Percentiles rank a stretch among this genome's conserved stretches.
Conservation (phyloP, 768 basidiomycete genomes). For the Cyclocybe aegerita region DNA sequence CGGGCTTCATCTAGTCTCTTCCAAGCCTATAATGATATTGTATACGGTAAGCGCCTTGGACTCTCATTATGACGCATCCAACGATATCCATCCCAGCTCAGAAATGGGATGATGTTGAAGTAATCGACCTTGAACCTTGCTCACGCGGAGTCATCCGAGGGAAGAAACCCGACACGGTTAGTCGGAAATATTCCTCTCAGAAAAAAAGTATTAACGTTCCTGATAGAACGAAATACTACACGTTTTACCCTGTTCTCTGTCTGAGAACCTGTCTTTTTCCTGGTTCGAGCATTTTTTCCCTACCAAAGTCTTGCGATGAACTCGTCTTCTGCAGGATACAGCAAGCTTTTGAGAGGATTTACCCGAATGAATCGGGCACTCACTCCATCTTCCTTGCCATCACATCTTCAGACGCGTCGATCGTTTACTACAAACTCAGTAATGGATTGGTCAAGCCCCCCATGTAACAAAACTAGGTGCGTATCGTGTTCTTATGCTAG, state of each 20-base stretch:
- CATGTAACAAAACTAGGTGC: slow-evolving; percentile 30
- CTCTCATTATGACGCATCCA: not conserved
- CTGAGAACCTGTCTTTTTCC: slow-evolving; percentile 62
- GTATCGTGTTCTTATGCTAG: not conserved
- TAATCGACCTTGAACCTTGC: slow-evolving; percentile 59
- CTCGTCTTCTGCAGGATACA: not conserved
- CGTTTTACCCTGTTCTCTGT: slow-evolving; percentile 67
- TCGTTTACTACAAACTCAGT: slow-evolving; percentile 83
- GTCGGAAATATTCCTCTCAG: slow-evolving; percentile 10
- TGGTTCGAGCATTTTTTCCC: slow-evolving; percentile 38
- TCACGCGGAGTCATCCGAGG: slow-evolving; percentile 61
- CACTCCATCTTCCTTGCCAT: slow-evolving; percentile 63
- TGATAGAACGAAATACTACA: slow-evolving; percentile 42
- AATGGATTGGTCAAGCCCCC: slow-evolving; percentile 75
- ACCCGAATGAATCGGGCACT: slow-evolving; percentile 16
- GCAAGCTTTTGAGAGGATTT: slow-evolving; percentile 64
- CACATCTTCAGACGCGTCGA: slow-evolving; percentile 74
- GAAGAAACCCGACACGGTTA: slow-evolving; percentile 50
- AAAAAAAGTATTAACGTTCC: slow-evolving; percentile 2
- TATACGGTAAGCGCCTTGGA: slow-evolving; percentile 44
- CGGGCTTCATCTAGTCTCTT: slow-evolving; percentile 58
- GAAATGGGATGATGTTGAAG: slow-evolving; percentile 64
- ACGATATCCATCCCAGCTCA: slow-evolving; percentile 50
- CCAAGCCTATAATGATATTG: slow-evolving; percentile 75
- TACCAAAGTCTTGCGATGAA: not conserved